Percentiles rank a stretch among this genome's conserved stretches.
Conservation (phyloP, 371 early-diverging fungal species). For the Catenaria anguillulae region DNA sequence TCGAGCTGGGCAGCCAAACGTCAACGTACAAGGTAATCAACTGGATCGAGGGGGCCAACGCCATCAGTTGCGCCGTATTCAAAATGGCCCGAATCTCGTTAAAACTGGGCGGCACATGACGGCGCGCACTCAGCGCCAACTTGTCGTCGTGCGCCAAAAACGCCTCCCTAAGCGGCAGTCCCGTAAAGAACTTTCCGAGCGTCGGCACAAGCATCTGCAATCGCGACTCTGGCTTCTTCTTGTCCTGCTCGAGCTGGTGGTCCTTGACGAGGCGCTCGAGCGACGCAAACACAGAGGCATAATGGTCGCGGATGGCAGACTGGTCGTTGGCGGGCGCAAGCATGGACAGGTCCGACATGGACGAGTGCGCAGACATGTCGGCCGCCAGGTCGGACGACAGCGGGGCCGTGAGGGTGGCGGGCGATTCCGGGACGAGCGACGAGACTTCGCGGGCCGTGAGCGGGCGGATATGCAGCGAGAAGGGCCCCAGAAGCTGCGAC, state of each 20-base stretch:
- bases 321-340: constrained; percentile 9
- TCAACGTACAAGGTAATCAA: constrained; percentile 46
- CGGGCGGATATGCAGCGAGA: constrained; percentile 55
- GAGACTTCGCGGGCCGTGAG: neutral
- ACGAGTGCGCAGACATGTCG: no score
- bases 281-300: constrained; percentile 48
- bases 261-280: constrained; percentile 51
- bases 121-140: constrained; percentile 47
- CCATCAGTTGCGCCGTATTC: constrained; percentile 61
- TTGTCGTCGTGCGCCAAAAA: constrained; percentile 42
- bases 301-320: constrained; percentile 28
- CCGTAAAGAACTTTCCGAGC: constrained; percentile 60
- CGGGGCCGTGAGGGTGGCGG: no score
- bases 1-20: no score
- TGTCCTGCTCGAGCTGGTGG: constrained; percentile 24
- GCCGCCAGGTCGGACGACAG: no score
- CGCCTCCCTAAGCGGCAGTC: constrained; percentile 47
- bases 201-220: constrained; percentile 52
- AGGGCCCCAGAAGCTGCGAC: constrained; percentile 56
- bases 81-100: constrained; percentile 69
- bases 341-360: neutral
- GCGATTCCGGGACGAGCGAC: no score
- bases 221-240: constrained; percentile 31
- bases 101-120: constrained; percentile 65
- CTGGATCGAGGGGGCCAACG: constrained; percentile 31